Base-by-base conservation (phyloP, 2,329 filamentous ascomycete genomes). In the Fusarium compactum region DNA sequence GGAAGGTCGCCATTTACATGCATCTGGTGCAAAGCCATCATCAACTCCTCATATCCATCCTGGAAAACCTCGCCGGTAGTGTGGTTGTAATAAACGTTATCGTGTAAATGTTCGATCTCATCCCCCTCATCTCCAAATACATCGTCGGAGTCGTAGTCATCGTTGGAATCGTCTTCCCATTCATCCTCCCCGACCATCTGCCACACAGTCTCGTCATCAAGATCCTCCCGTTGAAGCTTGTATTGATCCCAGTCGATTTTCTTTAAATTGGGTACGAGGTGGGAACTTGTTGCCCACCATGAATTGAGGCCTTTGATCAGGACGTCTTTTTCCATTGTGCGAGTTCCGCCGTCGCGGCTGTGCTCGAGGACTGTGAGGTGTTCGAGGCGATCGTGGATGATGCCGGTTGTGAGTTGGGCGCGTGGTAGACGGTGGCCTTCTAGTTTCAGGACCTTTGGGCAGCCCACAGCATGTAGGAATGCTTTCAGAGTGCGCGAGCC, bases 241-340 rank as follows among this genome's bases (percentile, higher is more conserved):
- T 70, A 70, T 41, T 68, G 62, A 15, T 70, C 67, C 58, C 67
- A 64, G 20, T 70, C 67, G 12, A 70, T 56, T 18, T 46, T 68
- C 20, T 25, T n/a, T 2, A 70, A 38, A 16, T 70, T 70, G 4
- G 67, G 67, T 5, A 64, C 58, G 6, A 59, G 22, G 6, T 25
- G 34, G 2, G 54, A 52, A 18, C 55, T 59, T 9, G 9, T 27
- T 11, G 25, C 43, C 67, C 67, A 71, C 41, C 70, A 63, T 4
- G 20, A 16, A 4, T 70, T 70, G 24, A 70, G 45, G 2, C 34
- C 43, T 3, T 18, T 27, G 8, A 68, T 16, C 2, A 70, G 62
- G 4, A 38, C 34, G 18, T 38, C 34, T 12, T 6, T n/a, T 38
- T 38, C 34, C 10, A 38, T n/a, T 4, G 32, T 18, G 9, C 32